A percentile compares a stretch with the other conserved stretches of the same genome.
phyloP scores from a whole-genome alignment of 2,329 filamentous ascomycete genomes.

The Claviceps arundinis region DNA sequence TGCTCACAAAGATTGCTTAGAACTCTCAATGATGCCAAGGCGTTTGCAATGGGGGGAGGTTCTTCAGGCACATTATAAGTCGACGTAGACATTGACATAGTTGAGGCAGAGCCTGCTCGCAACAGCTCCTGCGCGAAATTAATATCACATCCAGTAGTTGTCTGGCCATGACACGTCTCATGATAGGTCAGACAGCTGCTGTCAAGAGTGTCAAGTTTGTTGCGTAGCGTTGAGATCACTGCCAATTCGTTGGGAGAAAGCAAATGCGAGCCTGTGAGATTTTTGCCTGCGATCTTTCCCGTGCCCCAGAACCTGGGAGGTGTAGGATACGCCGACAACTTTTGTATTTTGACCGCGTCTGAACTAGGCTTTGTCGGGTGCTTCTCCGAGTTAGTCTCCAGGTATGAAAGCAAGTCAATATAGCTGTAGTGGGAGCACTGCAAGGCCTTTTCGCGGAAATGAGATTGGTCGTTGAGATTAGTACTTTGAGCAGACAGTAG shows the following conservation, averaged over 20 bases:
- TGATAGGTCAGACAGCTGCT: neutral
- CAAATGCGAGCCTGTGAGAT: neutral
- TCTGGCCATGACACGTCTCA: neutral
- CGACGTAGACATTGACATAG: conserved; percentile 7
- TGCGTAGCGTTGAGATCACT: neutral
- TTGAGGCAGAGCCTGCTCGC: neutral
- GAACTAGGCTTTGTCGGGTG: conserved; percentile 25
- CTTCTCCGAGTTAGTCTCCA: conserved; percentile 45
- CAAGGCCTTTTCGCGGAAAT: conserved; percentile 55
- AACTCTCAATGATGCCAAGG: conserved; percentile 55
- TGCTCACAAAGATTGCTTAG: conserved; percentile 65
- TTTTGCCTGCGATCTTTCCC: neutral
- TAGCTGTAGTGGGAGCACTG: conserved; percentile 61
- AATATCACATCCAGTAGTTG: neutral
- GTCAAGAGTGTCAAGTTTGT: conserved; percentile 2
- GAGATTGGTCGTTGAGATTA: neutral
- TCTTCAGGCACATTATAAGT: neutral
- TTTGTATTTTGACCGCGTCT: conserved; percentile 27
- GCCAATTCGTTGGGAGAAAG: neutral
- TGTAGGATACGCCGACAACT: conserved; percentile 42
- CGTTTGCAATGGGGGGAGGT: conserved; percentile 35
- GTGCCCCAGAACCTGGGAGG: conserved; percentile 23
- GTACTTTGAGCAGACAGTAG: neutral
- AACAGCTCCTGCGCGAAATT: neutral
- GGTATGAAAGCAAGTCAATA: conserved; percentile 52